These are phyloP conservation scores for Jasminum sambac DNA, from an alignment of 257 asterid genomes.

Conservation along the genomic window DNA sequence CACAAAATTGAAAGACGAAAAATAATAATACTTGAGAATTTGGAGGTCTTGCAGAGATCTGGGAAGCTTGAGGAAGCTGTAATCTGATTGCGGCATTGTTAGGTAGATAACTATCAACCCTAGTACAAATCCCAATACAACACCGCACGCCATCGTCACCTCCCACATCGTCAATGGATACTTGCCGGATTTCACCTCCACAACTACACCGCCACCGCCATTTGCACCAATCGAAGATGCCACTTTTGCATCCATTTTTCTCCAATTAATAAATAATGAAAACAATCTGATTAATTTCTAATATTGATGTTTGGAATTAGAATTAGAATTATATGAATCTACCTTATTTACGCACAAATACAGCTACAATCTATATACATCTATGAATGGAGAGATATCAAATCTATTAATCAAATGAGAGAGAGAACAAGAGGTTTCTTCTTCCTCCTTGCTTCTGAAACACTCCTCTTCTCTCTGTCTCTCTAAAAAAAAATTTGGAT, in stretches of 20 bases:
- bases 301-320: slow-evolving; percentile 13
- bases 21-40: slow-evolving; percentile 56
- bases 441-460: slow-evolving; percentile 31
- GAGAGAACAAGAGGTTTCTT: slow-evolving; percentile 26
- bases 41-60: slow-evolving; percentile 85
- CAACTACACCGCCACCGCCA: slow-evolving; percentile 25
- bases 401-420: slow-evolving; percentile 3
- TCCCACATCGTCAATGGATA: slow-evolving; percentile 71
- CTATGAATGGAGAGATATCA: not conserved
- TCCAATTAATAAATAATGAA: slow-evolving; percentile 4
- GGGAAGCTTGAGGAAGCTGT: slow-evolving; percentile 91
- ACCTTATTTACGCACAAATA: not conserved
- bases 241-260: slow-evolving; percentile 35
- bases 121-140: slow-evolving; percentile 62
- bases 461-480: slow-evolving; percentile 29
- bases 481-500: not conserved
- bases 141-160: slow-evolving; percentile 60
- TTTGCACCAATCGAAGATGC: slow-evolving; percentile 12
- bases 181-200: slow-evolving; percentile 32
- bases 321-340: slow-evolving; percentile 13
- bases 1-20: not conserved
- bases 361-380: not conserved
- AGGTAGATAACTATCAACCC: slow-evolving; percentile 69
- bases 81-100: slow-evolving; percentile 91
- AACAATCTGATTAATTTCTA: not conserved